Percentiles rank a stretch among this genome's conserved stretches.
Evolutionary conservation across 1,284 basidiomycete genomes (phyloP).

Genomic region (Dichomitus squalens): DNA sequence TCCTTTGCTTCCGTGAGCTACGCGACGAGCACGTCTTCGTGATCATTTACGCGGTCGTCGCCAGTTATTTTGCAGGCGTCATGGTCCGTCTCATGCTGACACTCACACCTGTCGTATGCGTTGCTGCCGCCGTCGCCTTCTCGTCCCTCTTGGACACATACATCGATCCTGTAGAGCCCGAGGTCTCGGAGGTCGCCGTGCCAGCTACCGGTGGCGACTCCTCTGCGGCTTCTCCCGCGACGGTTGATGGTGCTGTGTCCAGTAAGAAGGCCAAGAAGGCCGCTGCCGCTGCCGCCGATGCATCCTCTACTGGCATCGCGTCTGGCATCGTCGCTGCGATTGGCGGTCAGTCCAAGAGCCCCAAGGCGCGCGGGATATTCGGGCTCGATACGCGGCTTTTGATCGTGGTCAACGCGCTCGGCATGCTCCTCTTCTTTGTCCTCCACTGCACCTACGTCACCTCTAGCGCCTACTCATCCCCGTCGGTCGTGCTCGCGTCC

Average conservation of each 20-base stretch:
- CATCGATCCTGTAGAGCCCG: constrained; percentile 73
- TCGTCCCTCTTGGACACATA: constrained; percentile 91
- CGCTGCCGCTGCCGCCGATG: constrained; percentile 37
- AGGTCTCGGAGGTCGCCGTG: constrained; percentile 37
- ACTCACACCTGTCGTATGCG: constrained; percentile 90
- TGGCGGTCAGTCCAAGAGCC: constrained; percentile 31
- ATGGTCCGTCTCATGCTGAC: constrained; percentile 98
- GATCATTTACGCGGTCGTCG: constrained; percentile 96
- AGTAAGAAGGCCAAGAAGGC: constrained; percentile 56
- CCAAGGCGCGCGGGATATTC: constrained; percentile 66
- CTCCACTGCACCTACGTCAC: constrained; percentile 98
- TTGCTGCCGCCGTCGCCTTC: constrained; percentile 88
- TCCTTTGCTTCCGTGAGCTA: constrained; percentile 91
- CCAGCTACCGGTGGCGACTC: constrained; percentile 27
- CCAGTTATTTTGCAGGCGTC: constrained; percentile 98
- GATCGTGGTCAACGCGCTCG: constrained; percentile 78
- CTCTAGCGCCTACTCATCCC: constrained; percentile 94
- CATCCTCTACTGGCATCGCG: constrained; percentile 36
- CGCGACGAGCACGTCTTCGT: constrained; percentile 98
- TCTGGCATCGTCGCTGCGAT: constrained; percentile 42
- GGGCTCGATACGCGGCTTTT: constrained; percentile 83
- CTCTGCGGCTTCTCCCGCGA: constrained; percentile 29
- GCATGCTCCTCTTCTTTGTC: constrained; percentile 88
- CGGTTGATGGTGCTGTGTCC: constrained; percentile 42
- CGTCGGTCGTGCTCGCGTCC: constrained; percentile 93